A percentile compares a stretch with the other conserved stretches of the same genome.
Conservation (phyloP, 2,329 filamentous ascomycete genomes). For the Fusarium albidum region DNA sequence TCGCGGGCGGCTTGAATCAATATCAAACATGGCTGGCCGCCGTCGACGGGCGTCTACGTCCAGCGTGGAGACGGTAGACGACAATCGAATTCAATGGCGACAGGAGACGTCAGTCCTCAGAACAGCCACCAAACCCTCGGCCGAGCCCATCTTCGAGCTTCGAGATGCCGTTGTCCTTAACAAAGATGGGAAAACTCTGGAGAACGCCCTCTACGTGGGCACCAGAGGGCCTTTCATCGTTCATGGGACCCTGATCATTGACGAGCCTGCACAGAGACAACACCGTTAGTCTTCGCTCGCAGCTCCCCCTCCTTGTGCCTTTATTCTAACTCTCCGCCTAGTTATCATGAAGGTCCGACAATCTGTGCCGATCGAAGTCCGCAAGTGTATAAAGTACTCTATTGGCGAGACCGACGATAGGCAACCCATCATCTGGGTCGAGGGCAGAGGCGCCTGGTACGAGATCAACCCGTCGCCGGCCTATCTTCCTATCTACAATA, state of each 20-base stretch:
- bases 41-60: slow-evolving; percentile 54
- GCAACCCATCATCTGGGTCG: slow-evolving; percentile 70
- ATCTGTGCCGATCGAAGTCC: slow-evolving; percentile 60
- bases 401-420: slow-evolving; percentile 61
- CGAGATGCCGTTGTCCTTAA: slow-evolving; percentile 67
- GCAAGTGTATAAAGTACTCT: slow-evolving; percentile 58
- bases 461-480: slow-evolving; percentile 66
- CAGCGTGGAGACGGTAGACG: slow-evolving; percentile 53
- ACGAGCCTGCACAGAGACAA: slow-evolving; percentile 49
- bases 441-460: slow-evolving; percentile 69
- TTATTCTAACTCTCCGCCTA: slow-evolving; percentile 30
- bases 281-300: slow-evolving; percentile 45
- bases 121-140: slow-evolving; percentile 35
- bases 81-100: slow-evolving; percentile 45
- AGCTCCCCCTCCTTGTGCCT: neutral
- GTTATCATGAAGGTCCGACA: slow-evolving; percentile 44
- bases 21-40: slow-evolving; percentile 51
- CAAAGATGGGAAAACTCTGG: slow-evolving; percentile 60
- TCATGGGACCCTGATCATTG: slow-evolving; percentile 64
- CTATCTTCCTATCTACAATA: slow-evolving; percentile 64
- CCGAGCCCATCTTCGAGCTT: slow-evolving; percentile 71
- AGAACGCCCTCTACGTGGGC: slow-evolving; percentile 69
- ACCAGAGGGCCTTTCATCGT: slow-evolving; percentile 68
- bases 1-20: slow-evolving; percentile 13
- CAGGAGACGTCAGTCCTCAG: slow-evolving; percentile 47